Evolutionary conservation across 2,329 filamentous ascomycete genomes (phyloP), one percentile per base, ranked within the genome.

Genomic region (Aureobasidium leucospermi): DNA sequence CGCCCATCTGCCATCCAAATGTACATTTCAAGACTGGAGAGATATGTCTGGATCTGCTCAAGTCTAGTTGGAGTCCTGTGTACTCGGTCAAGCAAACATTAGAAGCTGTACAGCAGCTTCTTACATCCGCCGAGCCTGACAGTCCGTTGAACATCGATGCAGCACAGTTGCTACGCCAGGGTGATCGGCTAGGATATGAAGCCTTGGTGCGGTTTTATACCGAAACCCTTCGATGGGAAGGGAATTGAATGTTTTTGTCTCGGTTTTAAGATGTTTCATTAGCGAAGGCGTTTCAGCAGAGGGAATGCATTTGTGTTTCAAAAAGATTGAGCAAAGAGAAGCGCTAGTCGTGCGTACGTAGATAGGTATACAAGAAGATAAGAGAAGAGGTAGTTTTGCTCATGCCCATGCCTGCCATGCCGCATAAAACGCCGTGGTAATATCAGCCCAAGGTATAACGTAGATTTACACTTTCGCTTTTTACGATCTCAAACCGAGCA

Each of bases 21-120:
- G 85, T 88, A 47, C 77, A 81, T 63, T 85, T 84, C 70, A 76
- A 78, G 66, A 91, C 85, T 2, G 94, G 94, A 66, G 92, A 96
- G 75, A 94, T 99, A 70, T 99, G 94, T 73, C 84, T 97, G 31
- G 94, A 96, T 70, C 81, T 97, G 63, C 80, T 99, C 53, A 85
- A 83, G 62, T 78, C 76, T 0, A 81, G 82, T 16, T 97, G 93
- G 93, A 88, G 89, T 61, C 89, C 92, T 1, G 85, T 90, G 16
- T 94, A 96, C 73, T 92, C 87, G 42, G 81, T 97, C 19, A 81
- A 87, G 38, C 83, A 87, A 68, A 88, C 86, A 62, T 76, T 93
- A 68, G 86, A 88, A 66, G 85, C 85, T 48, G 81, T 93, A 64
- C 83, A 88, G 65, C 81, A 88, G 76, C 78, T 94, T 66, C 77